Evolutionary conservation across 305 asterid species (phyloP).

Genomic region (Salvia sclarea): DNA sequence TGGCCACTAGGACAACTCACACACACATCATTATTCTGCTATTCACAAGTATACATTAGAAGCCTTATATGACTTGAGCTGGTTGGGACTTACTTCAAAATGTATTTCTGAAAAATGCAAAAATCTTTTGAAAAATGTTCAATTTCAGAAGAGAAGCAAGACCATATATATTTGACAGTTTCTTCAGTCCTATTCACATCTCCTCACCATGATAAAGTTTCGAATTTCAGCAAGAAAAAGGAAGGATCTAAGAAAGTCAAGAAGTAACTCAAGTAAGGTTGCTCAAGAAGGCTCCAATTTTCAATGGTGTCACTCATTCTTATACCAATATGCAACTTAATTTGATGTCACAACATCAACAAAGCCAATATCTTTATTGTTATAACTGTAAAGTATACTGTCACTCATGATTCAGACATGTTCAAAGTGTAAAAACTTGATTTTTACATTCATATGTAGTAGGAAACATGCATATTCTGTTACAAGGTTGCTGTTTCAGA

Average conservation of each 20-base stretch:
- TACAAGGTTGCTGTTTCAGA: not conserved
- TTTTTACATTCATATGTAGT: not conserved
- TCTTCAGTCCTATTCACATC: too few relatives aligned
- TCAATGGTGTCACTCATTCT: not conserved
- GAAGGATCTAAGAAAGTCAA: conserved; percentile 28
- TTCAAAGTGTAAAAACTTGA: too few relatives aligned
- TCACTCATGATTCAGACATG: not conserved
- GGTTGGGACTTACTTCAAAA: not conserved
- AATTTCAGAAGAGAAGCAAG: not conserved
- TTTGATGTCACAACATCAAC: conserved; percentile 12
- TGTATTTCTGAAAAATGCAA: not conserved
- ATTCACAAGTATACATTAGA: too few relatives aligned
- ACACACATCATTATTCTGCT: too few relatives aligned
- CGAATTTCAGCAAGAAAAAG: conserved; percentile 45
- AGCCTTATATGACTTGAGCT: not conserved
- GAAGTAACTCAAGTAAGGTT: conserved; percentile 17
- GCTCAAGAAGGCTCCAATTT: not conserved
- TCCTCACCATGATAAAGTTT: not conserved
- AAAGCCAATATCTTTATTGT: not conserved
- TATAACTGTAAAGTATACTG: not conserved
- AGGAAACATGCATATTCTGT: not conserved
- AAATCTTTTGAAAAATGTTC: not conserved
- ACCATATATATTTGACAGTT: too few relatives aligned
- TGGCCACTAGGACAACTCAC: too few relatives aligned
- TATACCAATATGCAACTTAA: conserved; percentile 9